Evolutionary conservation across 768 basidiomycete species (phyloP), one percentile per base, ranked within the genome.

Genomic region (Xerocomellus chrysenteron): DNA sequence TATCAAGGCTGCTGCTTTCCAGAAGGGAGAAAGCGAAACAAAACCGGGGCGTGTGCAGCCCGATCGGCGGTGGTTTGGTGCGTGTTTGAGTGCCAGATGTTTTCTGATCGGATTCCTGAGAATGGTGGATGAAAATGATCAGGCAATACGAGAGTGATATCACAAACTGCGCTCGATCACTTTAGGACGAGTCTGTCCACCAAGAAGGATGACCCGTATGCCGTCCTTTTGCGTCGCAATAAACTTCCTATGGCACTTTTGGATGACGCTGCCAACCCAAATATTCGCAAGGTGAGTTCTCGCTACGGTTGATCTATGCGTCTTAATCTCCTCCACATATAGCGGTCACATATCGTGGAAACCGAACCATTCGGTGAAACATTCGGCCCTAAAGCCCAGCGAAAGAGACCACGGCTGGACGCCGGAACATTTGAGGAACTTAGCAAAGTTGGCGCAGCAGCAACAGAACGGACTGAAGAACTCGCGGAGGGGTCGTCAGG

Each of bases 141-240:
- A 95, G 94, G 96, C 42, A 98, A 98, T 74, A 98, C 97, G n/a
- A 80, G 97, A 68, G 96, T 98, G 36, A 98, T 99, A 68, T 94
- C 93, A 21, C 96, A 99, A 70, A 90, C 86, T 26, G 95, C 96
- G 14, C 77, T 99, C 65, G 94, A 97, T 67, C 97, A 98, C 73
- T 99, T 99, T 77, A 80, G 96, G 50, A 93, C 90, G 14, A 93
- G 91, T 65, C 82, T 99, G 44, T 80, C 83, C 24, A 78, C 82
- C 13, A 92, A 86, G 72, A 92, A 93, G 65, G 82, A 92, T 74
- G 95, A 98, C 66, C 97, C 97, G 1, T 99, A 98, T 69, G 94
- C 94, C 10, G 96, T 99, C 12, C 82, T 99, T 35, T 73, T 99
- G 48, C 87, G 88, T 56, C 82, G 94, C 56, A 98, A 98, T 75